A percentile compares a stretch with the other conserved stretches of the same genome.
These are phyloP conservation scores for Colletotrichum nymphaeae DNA, from an alignment of 2,329 filamentous ascomycete species.

Conservation along the genomic window DNA sequence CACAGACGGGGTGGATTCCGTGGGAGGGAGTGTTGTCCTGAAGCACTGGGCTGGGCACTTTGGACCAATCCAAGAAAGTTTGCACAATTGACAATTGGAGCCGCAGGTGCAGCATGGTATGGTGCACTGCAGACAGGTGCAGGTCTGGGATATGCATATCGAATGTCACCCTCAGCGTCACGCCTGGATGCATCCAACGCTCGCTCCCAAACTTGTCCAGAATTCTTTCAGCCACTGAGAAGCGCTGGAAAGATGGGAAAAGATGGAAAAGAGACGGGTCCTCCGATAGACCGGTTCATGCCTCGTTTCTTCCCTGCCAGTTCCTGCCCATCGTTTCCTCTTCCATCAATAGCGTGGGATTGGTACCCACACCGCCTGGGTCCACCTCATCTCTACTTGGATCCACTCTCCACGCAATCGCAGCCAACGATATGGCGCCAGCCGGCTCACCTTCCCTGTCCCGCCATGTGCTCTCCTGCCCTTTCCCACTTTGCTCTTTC, in stretches of 20 bases:
- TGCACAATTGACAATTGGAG: neutral
- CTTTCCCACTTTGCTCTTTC: neutral
- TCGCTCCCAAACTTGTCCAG: neutral
- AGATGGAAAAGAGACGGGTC: conserved; percentile 24
- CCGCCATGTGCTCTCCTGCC: conserved; percentile 31
- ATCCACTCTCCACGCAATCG: neutral
- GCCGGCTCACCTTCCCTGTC: conserved; percentile 10
- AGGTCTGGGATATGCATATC: neutral
- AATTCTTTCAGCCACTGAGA: neutral
- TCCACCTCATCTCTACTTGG: neutral
- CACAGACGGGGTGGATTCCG: neutral
- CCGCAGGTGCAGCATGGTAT: too few species aligned
- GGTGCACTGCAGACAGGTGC: neutral
- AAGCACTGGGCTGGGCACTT: too few species aligned
- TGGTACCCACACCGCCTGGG: neutral
- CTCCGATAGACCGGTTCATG: conserved; percentile 28
- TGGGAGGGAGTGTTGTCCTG: neutral
- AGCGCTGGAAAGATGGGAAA: conserved; percentile 13
- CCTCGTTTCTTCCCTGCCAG: conserved; percentile 14
- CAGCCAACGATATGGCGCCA: neutral
- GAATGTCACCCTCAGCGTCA: neutral
- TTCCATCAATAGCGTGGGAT: neutral
- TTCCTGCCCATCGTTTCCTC: conserved; percentile 24
- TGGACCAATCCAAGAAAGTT: neutral
- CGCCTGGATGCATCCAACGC: neutral